Percentiles rank a stretch among this genome's conserved stretches.
Conservation (phyloP, 192 early-diverging fungal genomes). For the Geosiphon pyriformis region DNA sequence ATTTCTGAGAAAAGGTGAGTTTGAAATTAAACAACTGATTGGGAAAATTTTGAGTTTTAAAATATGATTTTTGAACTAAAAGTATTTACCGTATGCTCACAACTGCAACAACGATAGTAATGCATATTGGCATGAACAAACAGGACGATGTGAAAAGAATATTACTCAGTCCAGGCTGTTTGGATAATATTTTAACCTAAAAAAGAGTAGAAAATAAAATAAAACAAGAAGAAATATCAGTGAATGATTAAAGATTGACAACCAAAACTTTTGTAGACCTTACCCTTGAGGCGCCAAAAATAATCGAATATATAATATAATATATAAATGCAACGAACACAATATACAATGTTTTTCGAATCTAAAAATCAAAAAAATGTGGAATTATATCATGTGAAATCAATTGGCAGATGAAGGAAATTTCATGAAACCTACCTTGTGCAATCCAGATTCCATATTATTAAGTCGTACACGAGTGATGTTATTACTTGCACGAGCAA, state of each 20-base stretch:
- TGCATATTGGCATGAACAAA: background rate
- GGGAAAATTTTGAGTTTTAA: background rate
- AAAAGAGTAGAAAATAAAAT: background rate
- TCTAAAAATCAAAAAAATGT: background rate
- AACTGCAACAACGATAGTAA: background rate
- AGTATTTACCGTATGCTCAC: slow-evolving; percentile 6
- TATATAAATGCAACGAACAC: background rate
- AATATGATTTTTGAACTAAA: background rate
- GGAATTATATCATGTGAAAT: background rate
- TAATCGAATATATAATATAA: background rate
- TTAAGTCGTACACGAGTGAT: background rate
- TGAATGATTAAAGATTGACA: background rate
- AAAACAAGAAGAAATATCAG: background rate
- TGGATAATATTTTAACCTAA: background rate
- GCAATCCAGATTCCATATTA: slow-evolving; percentile 1
- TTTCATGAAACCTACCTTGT: background rate
- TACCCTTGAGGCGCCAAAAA: background rate
- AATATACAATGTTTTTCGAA: slow-evolving; percentile 2
- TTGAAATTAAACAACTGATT: background rate
- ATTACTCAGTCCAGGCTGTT: background rate
- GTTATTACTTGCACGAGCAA: background rate
- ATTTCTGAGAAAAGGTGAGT: background rate
- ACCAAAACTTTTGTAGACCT: background rate
- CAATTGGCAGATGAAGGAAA: no score
- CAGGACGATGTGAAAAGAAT: background rate